Percentiles rank a stretch among this genome's conserved stretches.
Evolutionary conservation across 1,139 yeast genomes (phyloP).

Genomic region (Sugiyamaella grinbergsii): DNA sequence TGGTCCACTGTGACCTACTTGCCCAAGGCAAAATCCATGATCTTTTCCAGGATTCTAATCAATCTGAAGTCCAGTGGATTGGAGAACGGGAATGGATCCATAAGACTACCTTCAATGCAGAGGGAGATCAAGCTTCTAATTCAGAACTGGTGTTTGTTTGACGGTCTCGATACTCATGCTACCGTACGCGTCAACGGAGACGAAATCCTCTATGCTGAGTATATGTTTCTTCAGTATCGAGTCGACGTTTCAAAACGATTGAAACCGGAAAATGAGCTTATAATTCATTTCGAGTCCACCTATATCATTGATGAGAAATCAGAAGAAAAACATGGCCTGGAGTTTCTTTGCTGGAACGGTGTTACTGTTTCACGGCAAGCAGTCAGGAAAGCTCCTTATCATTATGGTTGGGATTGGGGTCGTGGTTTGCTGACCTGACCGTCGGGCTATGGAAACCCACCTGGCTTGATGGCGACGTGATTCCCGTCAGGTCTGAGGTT

Average conservation of each 20-base stretch:
- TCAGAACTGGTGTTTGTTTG: conserved; percentile 42
- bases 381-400: conserved; percentile 56
- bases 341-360: conserved; percentile 44
- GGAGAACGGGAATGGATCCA: conserved; percentile 44
- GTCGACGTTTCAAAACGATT: conserved; percentile 44
- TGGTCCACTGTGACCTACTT: conserved; percentile 43
- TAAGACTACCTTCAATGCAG: conserved; percentile 28
- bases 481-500: conserved; percentile 19
- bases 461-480: conserved; percentile 31
- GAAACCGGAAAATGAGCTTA: conserved; percentile 40
- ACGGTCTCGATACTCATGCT: conserved; percentile 52
- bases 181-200: conserved; percentile 45
- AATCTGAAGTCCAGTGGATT: conserved; percentile 50
- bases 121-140: neutral
- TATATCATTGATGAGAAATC: conserved; percentile 33
- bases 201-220: conserved; percentile 42
- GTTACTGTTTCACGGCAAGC: conserved; percentile 46
- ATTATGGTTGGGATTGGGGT: conserved; percentile 65
- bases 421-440: conserved; percentile 50
- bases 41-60: conserved; percentile 50
- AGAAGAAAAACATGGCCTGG: conserved; percentile 33
- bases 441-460: conserved; percentile 53
- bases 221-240: conserved; percentile 45
- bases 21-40: conserved; percentile 46
- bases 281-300: conserved; percentile 39